Conservation (phyloP, 805 yeast genomes). For the Cyberlindnera japonica region DNA sequence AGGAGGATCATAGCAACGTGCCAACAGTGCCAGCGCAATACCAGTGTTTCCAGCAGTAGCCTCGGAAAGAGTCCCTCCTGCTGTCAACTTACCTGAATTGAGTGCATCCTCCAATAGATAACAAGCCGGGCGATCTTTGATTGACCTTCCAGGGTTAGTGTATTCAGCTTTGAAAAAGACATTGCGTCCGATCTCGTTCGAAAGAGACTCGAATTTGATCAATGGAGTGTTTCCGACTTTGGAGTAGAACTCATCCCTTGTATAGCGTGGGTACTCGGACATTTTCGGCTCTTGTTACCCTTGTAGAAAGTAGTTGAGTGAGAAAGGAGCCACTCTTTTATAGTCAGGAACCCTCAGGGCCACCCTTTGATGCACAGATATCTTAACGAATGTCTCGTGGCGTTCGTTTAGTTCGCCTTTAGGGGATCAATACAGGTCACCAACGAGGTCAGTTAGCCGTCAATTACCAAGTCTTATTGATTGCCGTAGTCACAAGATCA, state of each 20-base stretch:
- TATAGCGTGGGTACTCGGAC: conserved; percentile 13
- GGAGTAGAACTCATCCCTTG: conserved; percentile 20
- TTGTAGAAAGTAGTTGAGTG: no score
- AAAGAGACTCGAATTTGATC: conserved; percentile 57
- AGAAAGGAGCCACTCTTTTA: no score
- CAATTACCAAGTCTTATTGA: no score
- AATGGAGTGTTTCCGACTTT: conserved; percentile 69
- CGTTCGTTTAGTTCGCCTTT: no score
- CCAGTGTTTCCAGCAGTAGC: conserved; percentile 90
- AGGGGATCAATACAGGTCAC: no score
- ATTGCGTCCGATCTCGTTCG: conserved; percentile 63
- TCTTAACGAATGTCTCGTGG: no score
- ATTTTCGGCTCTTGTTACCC: no score
- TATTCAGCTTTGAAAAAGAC: conserved; percentile 72
- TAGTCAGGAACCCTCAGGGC: no score
- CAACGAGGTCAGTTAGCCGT: no score
- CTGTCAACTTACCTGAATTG: conserved; percentile 42
- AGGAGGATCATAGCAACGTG: conserved; percentile 31
- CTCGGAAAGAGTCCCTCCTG: conserved; percentile 69
- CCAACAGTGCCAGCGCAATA: conserved; percentile 69
- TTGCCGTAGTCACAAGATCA: no score
- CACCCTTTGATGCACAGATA: no score
- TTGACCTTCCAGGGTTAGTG: conserved; percentile 76
- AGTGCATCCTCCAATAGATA: conserved; percentile 65
- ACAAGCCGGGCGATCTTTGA: conserved; percentile 77